Conservation (phyloP, 1,284 basidiomycete species). For the Lentinus polychrous region DNA sequence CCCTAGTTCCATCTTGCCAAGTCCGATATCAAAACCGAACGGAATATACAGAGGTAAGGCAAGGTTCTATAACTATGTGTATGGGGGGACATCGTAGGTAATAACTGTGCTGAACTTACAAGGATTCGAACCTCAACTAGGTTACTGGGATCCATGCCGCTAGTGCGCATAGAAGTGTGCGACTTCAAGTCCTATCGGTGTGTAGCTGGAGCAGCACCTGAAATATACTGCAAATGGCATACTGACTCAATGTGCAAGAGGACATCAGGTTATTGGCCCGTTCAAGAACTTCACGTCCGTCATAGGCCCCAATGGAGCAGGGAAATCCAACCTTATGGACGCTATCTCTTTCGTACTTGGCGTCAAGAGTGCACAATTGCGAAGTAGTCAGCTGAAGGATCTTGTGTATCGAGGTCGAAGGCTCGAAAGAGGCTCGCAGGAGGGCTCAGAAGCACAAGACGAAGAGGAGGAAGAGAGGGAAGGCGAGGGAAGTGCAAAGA, state of each 20-base stretch:
- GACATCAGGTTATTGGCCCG: conserved; percentile 84
- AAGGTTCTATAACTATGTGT: too few relatives aligned
- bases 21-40: too few relatives aligned
- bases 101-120: too few relatives aligned
- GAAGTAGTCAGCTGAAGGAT: conserved; percentile 91
- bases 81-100: too few relatives aligned
- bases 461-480: conserved; percentile 44
- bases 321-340: conserved; percentile 99
- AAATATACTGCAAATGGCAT: conserved; percentile 1
- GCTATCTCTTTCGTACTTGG: conserved; percentile 99
- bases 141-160: conserved; percentile 63
- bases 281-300: conserved; percentile 92
- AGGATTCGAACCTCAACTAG: too few relatives aligned
- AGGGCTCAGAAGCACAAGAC: conserved; percentile 40
- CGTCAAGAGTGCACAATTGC: conserved; percentile 88
- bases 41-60: too few relatives aligned
- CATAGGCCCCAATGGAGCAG: conserved; percentile 98
- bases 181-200: conserved; percentile 92
- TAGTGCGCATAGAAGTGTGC: conserved; percentile 76
- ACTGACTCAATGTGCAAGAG: conserved; percentile 47
- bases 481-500: conserved; percentile 80
- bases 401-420: conserved; percentile 89
- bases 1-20: too few relatives aligned
- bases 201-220: conserved; percentile 14
- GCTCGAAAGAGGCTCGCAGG: conserved; percentile 51